phyloP scores from a whole-genome alignment of 306 rosid genomes.

The Prunus mira region DNA sequence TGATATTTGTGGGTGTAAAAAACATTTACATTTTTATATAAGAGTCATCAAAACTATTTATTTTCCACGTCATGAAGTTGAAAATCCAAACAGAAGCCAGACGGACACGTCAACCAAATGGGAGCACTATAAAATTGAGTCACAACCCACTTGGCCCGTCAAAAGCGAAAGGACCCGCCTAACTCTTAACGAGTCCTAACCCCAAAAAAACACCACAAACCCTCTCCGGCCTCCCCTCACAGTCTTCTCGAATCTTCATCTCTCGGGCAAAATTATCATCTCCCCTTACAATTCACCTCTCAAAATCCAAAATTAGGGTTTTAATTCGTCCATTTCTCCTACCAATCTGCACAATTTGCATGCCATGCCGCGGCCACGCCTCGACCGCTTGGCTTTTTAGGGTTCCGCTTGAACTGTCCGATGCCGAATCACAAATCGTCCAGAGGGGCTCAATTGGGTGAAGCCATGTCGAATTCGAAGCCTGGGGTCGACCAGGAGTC shows the following conservation, averaged over 20 bases:
- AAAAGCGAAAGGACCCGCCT: too few species aligned
- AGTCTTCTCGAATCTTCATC: not conserved
- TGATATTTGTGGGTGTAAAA: too few species aligned
- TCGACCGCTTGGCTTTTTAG: constrained; percentile 3
- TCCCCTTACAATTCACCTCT: not conserved
- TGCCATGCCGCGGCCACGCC: not conserved
- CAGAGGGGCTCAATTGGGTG: constrained; percentile 28
- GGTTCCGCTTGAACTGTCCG: constrained; percentile 20
- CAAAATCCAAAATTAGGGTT: constrained; percentile 30
- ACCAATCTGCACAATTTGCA: not conserved
- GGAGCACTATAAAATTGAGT: not conserved
- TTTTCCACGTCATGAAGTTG: not conserved
- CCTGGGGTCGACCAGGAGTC: constrained; percentile 42
- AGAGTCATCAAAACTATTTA: too few species aligned
- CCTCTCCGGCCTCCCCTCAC: not conserved
- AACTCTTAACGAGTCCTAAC: not conserved
- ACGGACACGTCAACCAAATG: not conserved
- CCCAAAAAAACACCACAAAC: not conserved
- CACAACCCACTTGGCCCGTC: not conserved
- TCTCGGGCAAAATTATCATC: not conserved
- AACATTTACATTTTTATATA: too few species aligned
- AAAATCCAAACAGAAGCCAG: not conserved
- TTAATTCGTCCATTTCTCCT: not conserved
- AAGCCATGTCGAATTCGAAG: constrained; percentile 38
- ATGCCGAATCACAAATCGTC: constrained; percentile 21